Evolutionary conservation across 2,329 filamentous ascomycete species (phyloP), one percentile per base, ranked within the genome.

Genomic region (Colletotrichum lini): DNA sequence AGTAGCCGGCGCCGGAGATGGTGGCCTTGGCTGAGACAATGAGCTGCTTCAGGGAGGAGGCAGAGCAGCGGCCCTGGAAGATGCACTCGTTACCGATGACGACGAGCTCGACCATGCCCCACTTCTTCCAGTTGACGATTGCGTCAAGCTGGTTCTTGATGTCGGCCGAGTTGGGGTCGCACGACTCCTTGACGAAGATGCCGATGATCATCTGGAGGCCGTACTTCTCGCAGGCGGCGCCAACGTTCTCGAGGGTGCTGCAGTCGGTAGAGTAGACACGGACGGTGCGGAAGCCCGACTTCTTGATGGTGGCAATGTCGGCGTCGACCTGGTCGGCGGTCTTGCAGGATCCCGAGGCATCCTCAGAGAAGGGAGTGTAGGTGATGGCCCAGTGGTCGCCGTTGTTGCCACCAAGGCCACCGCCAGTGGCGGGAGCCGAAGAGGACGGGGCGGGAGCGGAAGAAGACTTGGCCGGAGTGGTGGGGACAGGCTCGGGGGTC

Each of bases 231-330:
- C 88, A 91, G 71, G 94, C 93, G 53, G 84, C 82, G 74, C 94
- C 94, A 70, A 98, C 91, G 82, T 89, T 91, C 80, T 91, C 83
- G 72, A 97, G 92, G 66, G 92, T 92, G 83, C 89, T 87, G 88
- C 96, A 98, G 89, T 98, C 95, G 76, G 95, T 95, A 74, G 92
- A 94, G 90, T 98, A 98, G 80, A 96, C 87, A 82, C 96, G 95
- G 80, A 96, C 81, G 60, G 88, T 85, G 74, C 83, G 83, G 89
- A 95, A 94, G 72, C 93, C 93, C 74, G 89, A 88, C 64, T 76
- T 60, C 78, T 90, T 88, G 79, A 96, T 92, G 71, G 81, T 75
- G 49, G 82, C 80, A 75, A 96, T 87, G 75, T 95, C 92, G 30
- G 77, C 65, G 72, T 85, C 79, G 70, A 96, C 89, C 58, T 88